A percentile compares a stretch with the other conserved stretches of the same genome.
These are phyloP conservation scores for Hymenoscyphus linearis DNA, from an alignment of 2,329 filamentous ascomycete species.

Conservation along the genomic window DNA sequence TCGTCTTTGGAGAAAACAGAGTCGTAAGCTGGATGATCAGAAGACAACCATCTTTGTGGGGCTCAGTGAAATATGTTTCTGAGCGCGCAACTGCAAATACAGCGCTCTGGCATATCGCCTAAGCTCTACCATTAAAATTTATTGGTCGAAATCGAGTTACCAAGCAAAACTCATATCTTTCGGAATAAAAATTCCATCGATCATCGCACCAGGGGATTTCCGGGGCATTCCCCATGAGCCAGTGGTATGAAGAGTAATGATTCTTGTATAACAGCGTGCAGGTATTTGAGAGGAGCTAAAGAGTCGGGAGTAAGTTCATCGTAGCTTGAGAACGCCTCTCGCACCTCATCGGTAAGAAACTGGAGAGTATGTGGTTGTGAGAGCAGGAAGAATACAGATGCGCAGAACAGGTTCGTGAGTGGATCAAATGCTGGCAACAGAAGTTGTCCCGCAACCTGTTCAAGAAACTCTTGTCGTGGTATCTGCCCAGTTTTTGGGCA, in stretches of 20 bases:
- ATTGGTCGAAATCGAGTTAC: not conserved
- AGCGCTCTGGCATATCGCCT: not conserved
- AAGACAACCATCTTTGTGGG: not conserved
- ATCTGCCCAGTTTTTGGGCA: not conserved
- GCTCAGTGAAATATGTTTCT: not conserved
- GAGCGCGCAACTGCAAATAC: not conserved
- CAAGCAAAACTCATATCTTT: not conserved
- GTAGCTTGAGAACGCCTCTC: not conserved
- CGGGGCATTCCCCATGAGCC: not conserved
- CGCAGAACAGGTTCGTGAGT: constrained; percentile 4
- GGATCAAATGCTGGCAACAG: constrained; percentile 4
- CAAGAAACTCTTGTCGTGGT: not conserved
- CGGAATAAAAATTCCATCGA: not conserved
- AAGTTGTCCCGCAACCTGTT: not conserved
- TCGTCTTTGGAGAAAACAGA: not conserved
- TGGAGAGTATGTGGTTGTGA: not conserved
- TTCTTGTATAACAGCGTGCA: constrained; percentile 2
- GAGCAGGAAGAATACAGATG: constrained; percentile 4
- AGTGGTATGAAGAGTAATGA: not conserved
- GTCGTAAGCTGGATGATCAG: not conserved
- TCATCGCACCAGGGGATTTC: not conserved
- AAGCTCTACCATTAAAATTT: not conserved
- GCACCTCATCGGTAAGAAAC: not conserved
- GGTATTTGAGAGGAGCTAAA: not conserved
- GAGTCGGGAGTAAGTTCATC: not conserved